phyloP scores from a whole-genome alignment of 306 rosid species.

The Senna siamea region DNA sequence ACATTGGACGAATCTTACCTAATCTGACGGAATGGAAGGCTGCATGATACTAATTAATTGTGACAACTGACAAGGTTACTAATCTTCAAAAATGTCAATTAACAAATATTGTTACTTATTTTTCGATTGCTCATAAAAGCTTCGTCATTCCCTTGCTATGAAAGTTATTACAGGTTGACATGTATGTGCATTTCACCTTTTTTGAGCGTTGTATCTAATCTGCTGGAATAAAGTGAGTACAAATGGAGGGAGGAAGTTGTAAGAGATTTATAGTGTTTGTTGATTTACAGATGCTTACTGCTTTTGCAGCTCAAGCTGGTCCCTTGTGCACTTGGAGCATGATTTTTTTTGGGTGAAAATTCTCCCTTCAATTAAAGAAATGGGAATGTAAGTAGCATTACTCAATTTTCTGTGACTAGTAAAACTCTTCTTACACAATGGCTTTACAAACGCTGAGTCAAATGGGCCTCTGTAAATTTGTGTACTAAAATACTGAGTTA shows the following conservation, averaged over 20 bases:
- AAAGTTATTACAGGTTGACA: neutral
- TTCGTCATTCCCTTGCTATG: neutral
- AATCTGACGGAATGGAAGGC: neutral
- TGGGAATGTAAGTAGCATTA: neutral
- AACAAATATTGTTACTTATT: neutral
- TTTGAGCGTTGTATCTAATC: neutral
- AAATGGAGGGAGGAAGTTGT: neutral
- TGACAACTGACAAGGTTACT: neutral
- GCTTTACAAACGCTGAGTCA: neutral
- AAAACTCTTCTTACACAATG: neutral
- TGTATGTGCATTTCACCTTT: neutral
- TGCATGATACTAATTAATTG: neutral
- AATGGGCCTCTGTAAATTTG: neutral
- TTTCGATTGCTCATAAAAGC: neutral
- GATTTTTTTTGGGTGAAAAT: neutral
- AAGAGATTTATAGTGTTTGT: neutral
- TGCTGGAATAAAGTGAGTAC: neutral
- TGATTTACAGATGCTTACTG: neutral
- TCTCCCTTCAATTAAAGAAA: neutral
- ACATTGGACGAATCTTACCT: neutral
- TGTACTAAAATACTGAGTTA: neutral
- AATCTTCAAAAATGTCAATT: neutral
- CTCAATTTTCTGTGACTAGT: neutral
- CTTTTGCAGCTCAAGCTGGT: constrained; percentile 14
- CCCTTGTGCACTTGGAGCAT: neutral